Base-by-base conservation (phyloP, 2,329 filamentous ascomycete species). In the Alternaria incomplexa region DNA sequence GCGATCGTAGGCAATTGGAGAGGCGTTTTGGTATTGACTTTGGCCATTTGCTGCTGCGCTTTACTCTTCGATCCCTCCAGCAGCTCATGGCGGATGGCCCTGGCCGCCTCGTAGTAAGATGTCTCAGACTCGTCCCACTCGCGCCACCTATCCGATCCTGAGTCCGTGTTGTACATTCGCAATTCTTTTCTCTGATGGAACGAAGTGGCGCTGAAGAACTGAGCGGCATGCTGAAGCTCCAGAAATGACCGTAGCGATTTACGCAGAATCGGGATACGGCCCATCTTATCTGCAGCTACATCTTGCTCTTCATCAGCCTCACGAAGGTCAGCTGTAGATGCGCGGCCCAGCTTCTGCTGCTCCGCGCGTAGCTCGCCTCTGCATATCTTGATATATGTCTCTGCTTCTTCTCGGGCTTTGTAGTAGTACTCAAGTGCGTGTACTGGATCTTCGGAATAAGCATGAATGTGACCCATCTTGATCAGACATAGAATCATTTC, bases 171-270 rank as follows among this genome's bases (percentile, higher is more conserved):
- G 83, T 47, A 86, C 78, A 59, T 94, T 88, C 36, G 36, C 36
- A 40, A 40, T 1, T 88, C 87, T 74, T 94, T 96, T 64, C 96
- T 91, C 73, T 97, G 93, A 74, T 89, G 97, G 69, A 90, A 90
- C 0, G 90, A 91, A 69, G 93, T 97, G 13, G 90, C 93, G 25
- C 90, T 90, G 74, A 96, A 97, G 81, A 97, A 97, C 1, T 88
- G 85, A 28, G 91, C 93, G 67, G 90, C 89, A 76, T 97, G 95
- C 64, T 95, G 87, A 46, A 96, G 80, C 74, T 97, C 93, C 17
- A 97, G 83, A 3, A 92, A 89, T 20, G 84, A 85, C 10, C 93
- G 89, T 22, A 97, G 83, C 46, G 89, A 87, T 56, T 89, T 87
- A 32, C 89, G 88, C 53, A 86, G 85, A 40, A 88, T 85, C 52